Percentiles rank a stretch among this genome's conserved stretches.
Evolutionary conservation across 2,329 filamentous ascomycete species (phyloP).

Genomic region (Fusarium sp.): DNA sequence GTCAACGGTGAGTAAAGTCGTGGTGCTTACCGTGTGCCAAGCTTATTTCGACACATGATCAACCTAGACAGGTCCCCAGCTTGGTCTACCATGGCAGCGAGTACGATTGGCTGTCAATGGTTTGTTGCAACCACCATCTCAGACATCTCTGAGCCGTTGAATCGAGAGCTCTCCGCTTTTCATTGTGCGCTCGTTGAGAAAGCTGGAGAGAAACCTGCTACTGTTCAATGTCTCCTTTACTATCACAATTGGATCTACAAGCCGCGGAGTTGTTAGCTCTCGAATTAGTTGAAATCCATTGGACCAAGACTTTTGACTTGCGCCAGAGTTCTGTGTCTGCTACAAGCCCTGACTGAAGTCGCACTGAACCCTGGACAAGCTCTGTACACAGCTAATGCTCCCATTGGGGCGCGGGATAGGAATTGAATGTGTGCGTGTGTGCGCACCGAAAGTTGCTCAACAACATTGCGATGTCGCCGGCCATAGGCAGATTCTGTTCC

Average conservation of each 20-base stretch:
- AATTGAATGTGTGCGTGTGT: conserved; percentile 36
- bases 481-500: conserved; percentile 14
- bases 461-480: conserved; percentile 39
- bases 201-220: conserved; percentile 10
- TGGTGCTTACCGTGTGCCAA: conserved; percentile 33
- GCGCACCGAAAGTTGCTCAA: conserved; percentile 36
- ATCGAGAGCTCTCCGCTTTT: conserved; percentile 33
- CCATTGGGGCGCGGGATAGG: conserved; percentile 38
- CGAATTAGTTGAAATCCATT: conserved; percentile 10
- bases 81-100: conserved; percentile 37
- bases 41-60: conserved; percentile 43
- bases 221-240: conserved; percentile 8
- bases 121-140: conserved; percentile 41
- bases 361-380: conserved; percentile 39
- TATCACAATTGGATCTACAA: conserved; percentile 30
- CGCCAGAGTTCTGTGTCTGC: conserved; percentile 24
- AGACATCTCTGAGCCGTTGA: conserved; percentile 37
- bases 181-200: conserved; percentile 16
- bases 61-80: conserved; percentile 36
- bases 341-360: conserved; percentile 40
- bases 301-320: conserved; percentile 31
- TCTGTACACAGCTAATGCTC: conserved; percentile 17
- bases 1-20: conserved; percentile 4
- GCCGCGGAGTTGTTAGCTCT: conserved; percentile 13
- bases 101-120: conserved; percentile 43